Base-by-base conservation (phyloP, 495 filamentous ascomycete species). In the Glutinoglossum americanum region DNA sequence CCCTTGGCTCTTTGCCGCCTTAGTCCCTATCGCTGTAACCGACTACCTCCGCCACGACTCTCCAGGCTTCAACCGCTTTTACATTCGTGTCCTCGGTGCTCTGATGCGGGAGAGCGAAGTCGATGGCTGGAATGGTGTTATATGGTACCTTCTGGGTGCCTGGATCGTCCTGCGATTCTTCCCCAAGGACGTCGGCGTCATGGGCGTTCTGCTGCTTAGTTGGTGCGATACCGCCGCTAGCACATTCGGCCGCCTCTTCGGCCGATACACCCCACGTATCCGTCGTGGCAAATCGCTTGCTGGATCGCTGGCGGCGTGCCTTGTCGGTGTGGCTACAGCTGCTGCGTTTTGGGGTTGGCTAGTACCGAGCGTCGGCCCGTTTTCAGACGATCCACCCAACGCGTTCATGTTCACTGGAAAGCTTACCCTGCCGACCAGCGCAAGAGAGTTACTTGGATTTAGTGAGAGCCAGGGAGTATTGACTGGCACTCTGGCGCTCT, bases 181-280 rank as follows among this genome's bases (percentile, higher is more conserved):
- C 67, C 89, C 89, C 27, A 97, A 96, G 68, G 92, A 99, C 62
- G 78, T 97, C n/a, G 87, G 82, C 1, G 80, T 94, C 9, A 82
- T 99, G 73, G 78, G 82, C 25, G 81, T 95, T 15, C 72, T 97
- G 59, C 75, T 99, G 54, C 77, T 99, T 8, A 89, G 84, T 62
- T 99, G 92, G 92, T 99, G 92, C 67, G 92, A 99, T 65, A 96
- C 93, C 5, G 93, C 92, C 41, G 92, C 92, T 2, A 88, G 83
- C 63, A 99, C 92, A 0, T 84, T 97, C 57, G 92, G 92, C 41
- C 77, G 92, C 47, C 69, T 88, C 4, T 97, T 84, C 66, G 87
- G 92, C 37, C 80, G 84, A 54, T 86, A 94, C 63, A 99, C 92
- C 19, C 85, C 84, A 39, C 76, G 80, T 41, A 77, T 99, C 48